Evolutionary conservation across 2,329 filamentous ascomycete genomes (phyloP), one percentile per base, ranked within the genome.

Genomic region (Talaromyces sp.): DNA sequence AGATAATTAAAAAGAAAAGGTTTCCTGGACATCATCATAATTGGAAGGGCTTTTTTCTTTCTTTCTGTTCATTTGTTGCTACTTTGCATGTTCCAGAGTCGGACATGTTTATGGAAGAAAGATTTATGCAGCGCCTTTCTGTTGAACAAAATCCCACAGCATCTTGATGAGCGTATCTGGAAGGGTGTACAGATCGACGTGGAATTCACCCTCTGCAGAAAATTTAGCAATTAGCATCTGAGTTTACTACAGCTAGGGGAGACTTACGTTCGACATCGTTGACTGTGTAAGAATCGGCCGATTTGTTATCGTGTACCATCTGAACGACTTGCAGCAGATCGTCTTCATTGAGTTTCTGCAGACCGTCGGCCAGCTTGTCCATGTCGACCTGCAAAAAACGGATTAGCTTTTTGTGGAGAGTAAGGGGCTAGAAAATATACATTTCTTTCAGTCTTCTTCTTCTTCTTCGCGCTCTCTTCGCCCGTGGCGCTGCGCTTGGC

Each of bases 221-320:
- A 16, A 36, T 31, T n/a, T 28, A 34, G 6, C 40, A 5, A 30
- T 12, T 14, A 1, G 53, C n/a, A 57, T 23, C 2, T 23, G 23
- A 47, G 6, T 42, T 28, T 23, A 27, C 9, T 23, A 2, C 8
- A 1, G 33, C 18, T 16, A 33, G 23, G 27, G n/a, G n/a, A 60
- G 59, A 84, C 89, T 80, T 80, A 96, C 92, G 90, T 72, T 99
- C 95, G 62, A 97, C 86, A 76, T 99, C 96, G 70, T 97, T 98
- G 81, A 96, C 93, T 56, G 94, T 96, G 79, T 96, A 98, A 1
- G 94, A 97, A 66, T 96, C 92, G 5, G 91, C 86, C 1, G 87
- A 88, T 83, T 98, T 98, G 80, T 97, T 91, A 79, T 99, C 95
- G 76, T 98, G 95, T 65, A 99, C 94, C 86, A 99, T 89, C 80